Percentiles rank a stretch among this genome's conserved stretches.
These are phyloP conservation scores for Pneumocystis oryctolagi DNA, from an alignment of 1,139 yeast species.

Conservation along the genomic window DNA sequence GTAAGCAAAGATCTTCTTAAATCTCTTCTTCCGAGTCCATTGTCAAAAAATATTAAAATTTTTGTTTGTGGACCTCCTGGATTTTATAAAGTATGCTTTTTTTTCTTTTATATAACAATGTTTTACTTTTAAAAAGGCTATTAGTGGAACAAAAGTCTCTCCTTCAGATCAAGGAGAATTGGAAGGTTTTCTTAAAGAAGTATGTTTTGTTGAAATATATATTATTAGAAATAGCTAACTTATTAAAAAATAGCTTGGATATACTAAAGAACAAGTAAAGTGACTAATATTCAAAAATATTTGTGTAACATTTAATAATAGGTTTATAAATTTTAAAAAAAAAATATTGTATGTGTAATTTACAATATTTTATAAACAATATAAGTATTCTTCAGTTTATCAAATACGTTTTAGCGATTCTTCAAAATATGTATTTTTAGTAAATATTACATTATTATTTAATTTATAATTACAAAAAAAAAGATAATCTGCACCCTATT, in stretches of 20 bases:
- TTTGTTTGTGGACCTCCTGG: slow-evolving; percentile 91
- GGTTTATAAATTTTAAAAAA: neutral
- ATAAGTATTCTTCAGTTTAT: neutral
- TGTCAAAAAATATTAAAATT: slow-evolving; percentile 49
- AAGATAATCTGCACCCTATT: neutral
- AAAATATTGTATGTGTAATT: neutral
- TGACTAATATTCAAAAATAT: neutral
- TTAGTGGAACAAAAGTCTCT: slow-evolving; percentile 73
- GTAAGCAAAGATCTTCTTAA: slow-evolving; percentile 54
- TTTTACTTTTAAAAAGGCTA: slow-evolving; percentile 37
- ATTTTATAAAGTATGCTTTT: slow-evolving; percentile 7
- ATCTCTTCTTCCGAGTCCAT: slow-evolving; percentile 39
- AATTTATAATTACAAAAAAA: neutral
- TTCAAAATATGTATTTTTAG: neutral
- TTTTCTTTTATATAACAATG: neutral
- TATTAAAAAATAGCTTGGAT: neutral
- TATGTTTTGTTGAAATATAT: slow-evolving; percentile 75
- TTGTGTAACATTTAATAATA: neutral
- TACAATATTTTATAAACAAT: neutral
- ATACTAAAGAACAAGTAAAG: neutral
- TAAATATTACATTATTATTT: neutral
- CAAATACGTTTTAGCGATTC: neutral
- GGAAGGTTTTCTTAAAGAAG: slow-evolving; percentile 69
- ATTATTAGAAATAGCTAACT: slow-evolving; percentile 54
- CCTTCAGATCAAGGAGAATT: slow-evolving; percentile 94